A percentile compares a stretch with the other conserved stretches of the same genome.
These are phyloP conservation scores for Neocatenulostroma microsporum DNA, from an alignment of 2,329 filamentous ascomycete species.

Conservation along the genomic window DNA sequence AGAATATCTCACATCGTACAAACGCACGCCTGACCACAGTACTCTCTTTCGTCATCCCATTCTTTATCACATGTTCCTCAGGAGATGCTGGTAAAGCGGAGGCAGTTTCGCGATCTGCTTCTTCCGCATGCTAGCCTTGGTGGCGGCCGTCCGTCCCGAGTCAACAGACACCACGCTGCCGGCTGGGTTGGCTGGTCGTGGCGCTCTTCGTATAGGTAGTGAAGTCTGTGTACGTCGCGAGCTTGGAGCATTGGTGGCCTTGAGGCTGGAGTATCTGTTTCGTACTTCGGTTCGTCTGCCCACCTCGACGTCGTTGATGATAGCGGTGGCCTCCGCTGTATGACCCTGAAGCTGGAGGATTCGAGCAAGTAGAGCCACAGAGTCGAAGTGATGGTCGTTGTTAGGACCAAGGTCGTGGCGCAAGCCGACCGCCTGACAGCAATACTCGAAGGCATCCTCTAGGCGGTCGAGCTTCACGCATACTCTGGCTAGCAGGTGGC, in stretches of 20 bases:
- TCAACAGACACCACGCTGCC: neutral
- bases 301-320: slow-evolving; percentile 1
- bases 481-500: slow-evolving; percentile 2
- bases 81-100: too few species aligned
- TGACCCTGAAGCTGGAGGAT: neutral
- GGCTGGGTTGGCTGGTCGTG: neutral
- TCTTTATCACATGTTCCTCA: too few species aligned
- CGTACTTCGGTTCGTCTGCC: neutral
- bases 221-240: neutral
- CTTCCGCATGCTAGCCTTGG: neutral
- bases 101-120: slow-evolving; percentile 1
- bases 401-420: neutral
- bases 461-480: slow-evolving; percentile 1
- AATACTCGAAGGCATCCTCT: neutral
- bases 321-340: neutral
- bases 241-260: neutral
- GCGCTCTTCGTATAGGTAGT: neutral
- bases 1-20: too few species aligned
- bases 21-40: too few species aligned
- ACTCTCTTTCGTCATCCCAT: too few species aligned
- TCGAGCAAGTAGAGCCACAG: slow-evolving; percentile 2
- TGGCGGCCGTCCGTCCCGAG: neutral
- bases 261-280: neutral
- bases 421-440: neutral
- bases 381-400: slow-evolving; percentile 3